A percentile compares a stretch with the other conserved stretches of the same genome.
phyloP scores from a whole-genome alignment of 1,139 yeast genomes.

The Magnusiomyces ingens region DNA sequence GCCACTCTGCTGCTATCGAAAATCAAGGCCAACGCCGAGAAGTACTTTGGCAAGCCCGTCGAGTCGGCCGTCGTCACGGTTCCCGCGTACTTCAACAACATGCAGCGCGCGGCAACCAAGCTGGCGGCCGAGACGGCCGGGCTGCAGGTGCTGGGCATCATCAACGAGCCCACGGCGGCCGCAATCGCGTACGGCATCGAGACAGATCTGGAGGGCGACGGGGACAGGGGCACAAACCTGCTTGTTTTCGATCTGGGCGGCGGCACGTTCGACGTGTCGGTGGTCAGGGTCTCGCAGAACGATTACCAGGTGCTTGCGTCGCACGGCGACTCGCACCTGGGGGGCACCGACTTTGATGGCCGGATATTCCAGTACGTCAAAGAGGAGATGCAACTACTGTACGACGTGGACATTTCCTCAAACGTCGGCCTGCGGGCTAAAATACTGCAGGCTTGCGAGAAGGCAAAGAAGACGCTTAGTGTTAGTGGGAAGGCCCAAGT shows the following conservation, averaged over 20 bases:
- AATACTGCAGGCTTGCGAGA: background rate
- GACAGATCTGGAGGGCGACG: background rate
- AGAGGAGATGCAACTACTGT: background rate
- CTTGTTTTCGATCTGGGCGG: background rate
- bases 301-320: background rate
- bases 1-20: conserved; percentile 87
- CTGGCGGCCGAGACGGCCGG: conserved; percentile 98
- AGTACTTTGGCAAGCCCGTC: conserved; percentile 78
- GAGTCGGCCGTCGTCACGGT: conserved; percentile 95
- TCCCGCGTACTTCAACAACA: conserved; percentile 96
- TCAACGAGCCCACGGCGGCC: conserved; percentile 97
- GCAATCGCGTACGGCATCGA: conserved; percentile 83
- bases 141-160: conserved; percentile 84
- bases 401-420: background rate
- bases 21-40: conserved; percentile 92
- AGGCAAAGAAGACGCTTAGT: background rate
- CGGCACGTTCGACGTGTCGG: background rate
- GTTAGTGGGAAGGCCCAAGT: background rate
- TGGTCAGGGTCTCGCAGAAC: background rate
- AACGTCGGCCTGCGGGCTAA: background rate
- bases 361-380: background rate
- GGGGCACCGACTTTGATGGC: background rate
- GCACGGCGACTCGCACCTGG: background rate
- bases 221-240: background rate
- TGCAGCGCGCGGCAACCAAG: conserved; percentile 97